Conservation (phyloP, 2,329 filamentous ascomycete genomes). For the Gnomoniopsis smithogilvyi region DNA sequence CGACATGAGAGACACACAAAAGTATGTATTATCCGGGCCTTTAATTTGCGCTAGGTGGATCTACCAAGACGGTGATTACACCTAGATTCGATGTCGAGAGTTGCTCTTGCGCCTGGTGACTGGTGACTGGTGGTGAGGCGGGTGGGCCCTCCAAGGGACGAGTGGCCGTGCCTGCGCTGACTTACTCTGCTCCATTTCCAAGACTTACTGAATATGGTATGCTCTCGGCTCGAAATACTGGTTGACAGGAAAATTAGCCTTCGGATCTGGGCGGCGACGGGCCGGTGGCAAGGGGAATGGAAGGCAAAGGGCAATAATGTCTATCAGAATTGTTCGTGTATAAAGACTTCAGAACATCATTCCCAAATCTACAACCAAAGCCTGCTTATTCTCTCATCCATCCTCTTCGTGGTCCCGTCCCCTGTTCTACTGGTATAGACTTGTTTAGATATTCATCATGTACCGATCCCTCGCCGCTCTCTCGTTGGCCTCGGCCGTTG, state of each 20-base stretch:
- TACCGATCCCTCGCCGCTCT: conserved; percentile 21
- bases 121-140: neutral
- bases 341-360: neutral
- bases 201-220: neutral
- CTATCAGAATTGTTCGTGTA: neutral
- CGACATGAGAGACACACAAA: neutral
- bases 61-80: neutral
- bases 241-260: conserved; percentile 6
- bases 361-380: neutral
- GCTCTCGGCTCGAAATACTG: conserved; percentile 1
- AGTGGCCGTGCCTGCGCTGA: neutral
- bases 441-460: conserved; percentile 17
- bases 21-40: conserved; percentile 1
- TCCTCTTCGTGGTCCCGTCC: neutral
- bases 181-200: conserved; percentile 1
- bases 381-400: neutral
- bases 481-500: conserved; percentile 26
- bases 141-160: neutral
- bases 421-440: neutral
- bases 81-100: neutral
- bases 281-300: neutral
- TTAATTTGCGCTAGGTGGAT: conserved; percentile 5
- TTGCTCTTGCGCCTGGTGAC: neutral
- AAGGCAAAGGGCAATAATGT: neutral
- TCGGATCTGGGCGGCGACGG: conserved; percentile 8